Conservation (phyloP, 106 monocot species). For the Apostasia ramifera region DNA sequence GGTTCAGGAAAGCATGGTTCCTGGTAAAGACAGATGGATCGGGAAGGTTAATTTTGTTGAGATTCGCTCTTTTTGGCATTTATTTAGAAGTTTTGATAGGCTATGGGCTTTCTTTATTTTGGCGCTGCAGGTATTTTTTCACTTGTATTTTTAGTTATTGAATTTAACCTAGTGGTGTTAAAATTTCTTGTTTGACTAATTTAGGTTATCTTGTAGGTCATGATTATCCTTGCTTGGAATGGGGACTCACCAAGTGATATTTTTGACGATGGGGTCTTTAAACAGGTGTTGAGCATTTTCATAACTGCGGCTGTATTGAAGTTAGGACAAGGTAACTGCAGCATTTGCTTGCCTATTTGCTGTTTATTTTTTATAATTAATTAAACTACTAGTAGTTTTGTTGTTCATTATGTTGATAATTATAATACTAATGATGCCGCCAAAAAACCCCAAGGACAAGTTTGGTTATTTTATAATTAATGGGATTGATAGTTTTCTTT, state of each 20-base stretch:
- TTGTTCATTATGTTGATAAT: no score
- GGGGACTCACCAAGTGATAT: conserved; percentile 68
- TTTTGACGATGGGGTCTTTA: conserved; percentile 69
- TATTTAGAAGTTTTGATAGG: conserved; percentile 94
- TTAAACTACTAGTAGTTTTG: no score
- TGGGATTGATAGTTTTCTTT: no score
- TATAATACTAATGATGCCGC: no score
- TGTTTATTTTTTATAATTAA: no score
- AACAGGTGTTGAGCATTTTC: conserved; percentile 83
- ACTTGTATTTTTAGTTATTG: no score
- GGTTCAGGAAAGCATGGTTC: conserved; percentile 37
- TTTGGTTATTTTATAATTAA: no score
- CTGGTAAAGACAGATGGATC: conserved; percentile 37
- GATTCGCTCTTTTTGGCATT: conserved; percentile 96
- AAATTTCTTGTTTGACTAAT: not conserved
- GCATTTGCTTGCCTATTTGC: not conserved
- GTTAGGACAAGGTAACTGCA: conserved; percentile 59
- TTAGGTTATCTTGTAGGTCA: conserved; percentile 38
- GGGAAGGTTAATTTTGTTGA: conserved; percentile 98
- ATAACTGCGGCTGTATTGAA: conserved; percentile 89
- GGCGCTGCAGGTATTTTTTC: conserved; percentile 63
- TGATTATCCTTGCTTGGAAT: conserved; percentile 97
- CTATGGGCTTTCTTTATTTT: conserved; percentile 94
- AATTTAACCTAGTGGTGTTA: no score
- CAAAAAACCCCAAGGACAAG: no score